Evolutionary conservation across 139 green algal species (phyloP), one percentile per base, ranked within the genome.

Genomic region (Pleodorina starrii): DNA sequence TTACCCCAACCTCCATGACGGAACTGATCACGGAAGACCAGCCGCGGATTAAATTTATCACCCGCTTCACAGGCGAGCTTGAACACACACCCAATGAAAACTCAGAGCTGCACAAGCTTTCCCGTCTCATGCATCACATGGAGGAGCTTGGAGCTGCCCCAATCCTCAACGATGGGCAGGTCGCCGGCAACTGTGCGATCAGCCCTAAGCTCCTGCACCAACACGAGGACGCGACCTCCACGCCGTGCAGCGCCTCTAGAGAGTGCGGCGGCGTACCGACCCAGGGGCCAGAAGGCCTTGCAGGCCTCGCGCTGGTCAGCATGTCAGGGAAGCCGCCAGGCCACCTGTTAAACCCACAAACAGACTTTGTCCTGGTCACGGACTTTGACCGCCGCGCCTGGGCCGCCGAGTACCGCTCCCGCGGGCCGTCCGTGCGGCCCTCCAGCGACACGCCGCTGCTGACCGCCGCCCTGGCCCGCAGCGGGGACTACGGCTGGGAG

Each of bases 101-200:
- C 3, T 10, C 35, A 0, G 32, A 51, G 32, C 7, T 71, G 11
- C 12, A 32, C 6, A 5, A 23, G 35, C 69, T 77, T 32, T 46
- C 79, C 1, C 46, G 25, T 4, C 59, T 86, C 5, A 86, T 86
- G 79, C 4, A 9, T 16, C 57, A 23, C 6, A 86, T 86, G 79
- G 79, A 86, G 25, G 40, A 10, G 5, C 38, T 86, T 12, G 79
- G 79, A 1, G 79, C 57, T 2, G 79, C 79, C 1, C 79, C 79
- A 9, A 86, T 86, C 27, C 54, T 86, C 2, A 86, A 86, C 57
- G 79, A 86, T 38, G 57, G 57, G 1, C 79, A 76, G 57, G 79
- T 86, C 12, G 79, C 57, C 10, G 79, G 79, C 79, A 86, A 86
- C 25, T 86, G 79, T n/a, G 79, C 79, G 54, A 75, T 86, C 38